Conservation (phyloP, 1,139 yeast genomes). For the Entelexis sorbosivorans region DNA sequence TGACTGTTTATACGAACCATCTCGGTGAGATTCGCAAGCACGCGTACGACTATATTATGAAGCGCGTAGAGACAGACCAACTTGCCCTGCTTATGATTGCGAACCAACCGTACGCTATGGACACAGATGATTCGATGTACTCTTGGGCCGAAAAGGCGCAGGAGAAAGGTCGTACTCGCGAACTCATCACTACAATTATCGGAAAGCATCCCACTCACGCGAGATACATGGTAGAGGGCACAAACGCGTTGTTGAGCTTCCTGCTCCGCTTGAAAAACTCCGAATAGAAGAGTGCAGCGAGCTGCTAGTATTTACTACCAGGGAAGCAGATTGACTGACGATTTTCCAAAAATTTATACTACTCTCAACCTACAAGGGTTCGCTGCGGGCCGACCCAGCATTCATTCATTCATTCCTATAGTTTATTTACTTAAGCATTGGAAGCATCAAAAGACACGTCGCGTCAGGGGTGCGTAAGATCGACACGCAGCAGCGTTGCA, state of each 20-base stretch:
- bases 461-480: too few relatives aligned
- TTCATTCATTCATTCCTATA: too few relatives aligned
- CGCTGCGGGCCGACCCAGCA: too few relatives aligned
- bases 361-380: too few relatives aligned
- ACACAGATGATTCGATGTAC: constrained; percentile 23
- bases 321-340: too few relatives aligned
- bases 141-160: constrained; percentile 21
- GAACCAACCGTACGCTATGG: constrained; percentile 22
- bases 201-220: constrained; percentile 39
- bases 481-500: too few relatives aligned
- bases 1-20: constrained; percentile 42
- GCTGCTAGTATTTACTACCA: too few relatives aligned
- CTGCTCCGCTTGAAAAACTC: constrained; percentile 14
- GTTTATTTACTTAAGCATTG: too few relatives aligned
- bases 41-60: constrained; percentile 36
- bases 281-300: too few relatives aligned
- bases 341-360: neutral
- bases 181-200: constrained; percentile 20
- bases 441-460: too few relatives aligned
- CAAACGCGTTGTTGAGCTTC: constrained; percentile 52
- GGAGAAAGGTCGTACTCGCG: constrained; percentile 8
- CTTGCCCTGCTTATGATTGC: constrained; percentile 20
- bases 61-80: constrained; percentile 37
- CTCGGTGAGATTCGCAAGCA: constrained; percentile 20
- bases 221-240: constrained; percentile 58